Base-by-base conservation (phyloP, 2,329 filamentous ascomycete genomes). In the Epichloe glyceriae region DNA sequence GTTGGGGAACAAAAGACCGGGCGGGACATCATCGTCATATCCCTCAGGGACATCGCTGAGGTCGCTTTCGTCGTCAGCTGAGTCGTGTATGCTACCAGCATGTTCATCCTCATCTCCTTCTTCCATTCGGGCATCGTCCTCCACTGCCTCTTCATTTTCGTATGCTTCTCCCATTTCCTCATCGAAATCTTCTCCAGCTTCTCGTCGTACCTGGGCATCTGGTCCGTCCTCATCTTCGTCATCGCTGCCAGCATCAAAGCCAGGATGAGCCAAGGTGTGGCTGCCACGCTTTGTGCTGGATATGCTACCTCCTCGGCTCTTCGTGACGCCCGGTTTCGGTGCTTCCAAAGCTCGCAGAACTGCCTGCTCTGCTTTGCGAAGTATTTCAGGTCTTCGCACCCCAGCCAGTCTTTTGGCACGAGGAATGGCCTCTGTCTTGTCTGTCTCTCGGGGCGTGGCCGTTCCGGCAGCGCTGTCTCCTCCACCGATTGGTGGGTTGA, bases 1-100 rank as follows among this genome's bases (percentile, higher is more conserved):
- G 52, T 74, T 75, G 0, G 75, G 74, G 49, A 79, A 79, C 64
- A 79, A 64, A 30, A 80, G 59, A 12, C 70, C 71, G 1, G 73
- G 69, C 1, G 76, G 75, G 33, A 75, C 72, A 40, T 81, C 75
- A 43, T 80, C 75, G 48, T 82, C 76, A 51, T 78, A 79, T 40
- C 74, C 76, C 4, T 75, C 67, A 26, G 79, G 72, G 4, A 82
- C 75, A 54, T 86, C 83, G 49, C 80, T 85, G 0, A 86, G 69
- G 54, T 85, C 82, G 59, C 81, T 85, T 62, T 86, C 82, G 50
- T 84, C 80, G 54, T 85, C 82, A 0, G 78, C 82, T 40, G 76
- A 82, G 53, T 84, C 80, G 53, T 82, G 78, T 7, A 82, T 67
- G 53, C 78, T 86, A 5, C 75, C 77, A 0, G 74, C 52, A 15